A percentile compares a stretch with the other conserved stretches of the same genome.
Conservation (phyloP, 1,284 basidiomycete genomes). For the Rhodotorula glutinis region DNA sequence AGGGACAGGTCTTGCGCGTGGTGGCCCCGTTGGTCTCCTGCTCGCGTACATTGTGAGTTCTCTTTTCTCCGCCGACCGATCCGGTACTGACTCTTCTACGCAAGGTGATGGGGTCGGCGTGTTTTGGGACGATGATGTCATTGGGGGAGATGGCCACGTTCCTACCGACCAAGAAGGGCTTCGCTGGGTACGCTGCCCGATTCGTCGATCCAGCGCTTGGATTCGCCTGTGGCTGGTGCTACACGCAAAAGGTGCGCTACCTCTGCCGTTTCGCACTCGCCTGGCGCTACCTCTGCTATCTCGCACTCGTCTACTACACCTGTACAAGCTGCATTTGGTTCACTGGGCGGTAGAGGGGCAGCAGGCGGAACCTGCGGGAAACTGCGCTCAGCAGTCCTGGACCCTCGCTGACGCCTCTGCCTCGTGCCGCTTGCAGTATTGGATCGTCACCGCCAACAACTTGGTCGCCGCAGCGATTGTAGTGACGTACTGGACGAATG, state of each 20-base stretch:
- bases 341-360: too few species aligned
- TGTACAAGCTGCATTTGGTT: too few species aligned
- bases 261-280: not conserved
- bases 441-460: conserved; percentile 6
- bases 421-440: not conserved
- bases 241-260: not conserved
- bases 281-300: too few species aligned
- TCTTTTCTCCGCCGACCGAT: too few species aligned
- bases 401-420: too few species aligned
- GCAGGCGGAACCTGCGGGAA: too few species aligned
- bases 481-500: conserved; percentile 27
- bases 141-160: conserved; percentile 52
- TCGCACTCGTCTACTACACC: too few species aligned
- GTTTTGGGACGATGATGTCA: conserved; percentile 32
- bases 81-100: too few species aligned
- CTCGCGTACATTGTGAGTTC: conserved; percentile 32
- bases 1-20: conserved; percentile 44
- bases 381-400: not conserved
- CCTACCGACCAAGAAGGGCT: conserved; percentile 42
- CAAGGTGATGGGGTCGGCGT: conserved; percentile 27
- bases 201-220: conserved; percentile 52
- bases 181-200: conserved; percentile 48
- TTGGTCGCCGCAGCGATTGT: conserved; percentile 46
- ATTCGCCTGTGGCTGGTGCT: conserved; percentile 44
- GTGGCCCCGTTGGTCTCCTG: conserved; percentile 47